Conservation (phyloP, 1,284 basidiomycete genomes). For the Ganoderma leucocontextum region DNA sequence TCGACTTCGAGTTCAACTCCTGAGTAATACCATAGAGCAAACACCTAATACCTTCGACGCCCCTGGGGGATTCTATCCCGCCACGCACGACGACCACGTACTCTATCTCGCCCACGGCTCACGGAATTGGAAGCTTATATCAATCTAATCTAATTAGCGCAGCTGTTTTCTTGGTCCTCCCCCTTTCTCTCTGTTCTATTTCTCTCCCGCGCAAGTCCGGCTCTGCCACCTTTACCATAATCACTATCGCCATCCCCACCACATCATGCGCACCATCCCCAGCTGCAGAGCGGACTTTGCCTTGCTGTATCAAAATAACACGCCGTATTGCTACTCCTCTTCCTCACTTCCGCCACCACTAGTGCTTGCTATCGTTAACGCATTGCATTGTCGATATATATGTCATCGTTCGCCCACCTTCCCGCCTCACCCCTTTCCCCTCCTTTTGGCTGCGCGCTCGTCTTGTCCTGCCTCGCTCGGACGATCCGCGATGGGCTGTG, state of each 20-base stretch:
- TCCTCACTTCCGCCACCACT: conserved; percentile 12
- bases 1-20: background rate
- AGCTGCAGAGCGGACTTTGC: conserved; percentile 14
- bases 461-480: conserved; percentile 1
- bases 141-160: conserved; percentile 18
- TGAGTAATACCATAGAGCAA: conserved; percentile 11
- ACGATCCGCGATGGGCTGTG: conserved; percentile 12
- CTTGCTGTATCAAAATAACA: conserved; percentile 34
- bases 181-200: background rate
- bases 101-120: conserved; percentile 4
- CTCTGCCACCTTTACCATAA: background rate
- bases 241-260: conserved; percentile 11
- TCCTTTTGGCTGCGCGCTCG: background rate
- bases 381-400: conserved; percentile 16
- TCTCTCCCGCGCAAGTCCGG: conserved; percentile 4
- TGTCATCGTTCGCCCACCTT: conserved; percentile 2
- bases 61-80: background rate
- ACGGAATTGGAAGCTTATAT: conserved; percentile 20
- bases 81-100: conserved; percentile 11
- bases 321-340: conserved; percentile 23
- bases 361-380: conserved; percentile 35
- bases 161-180: background rate
- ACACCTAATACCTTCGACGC: conserved; percentile 5
- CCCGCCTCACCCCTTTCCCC: background rate
- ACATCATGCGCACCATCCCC: background rate